phyloP scores from a whole-genome alignment of 2,329 filamentous ascomycete genomes.

The Ciborinia camelliae region DNA sequence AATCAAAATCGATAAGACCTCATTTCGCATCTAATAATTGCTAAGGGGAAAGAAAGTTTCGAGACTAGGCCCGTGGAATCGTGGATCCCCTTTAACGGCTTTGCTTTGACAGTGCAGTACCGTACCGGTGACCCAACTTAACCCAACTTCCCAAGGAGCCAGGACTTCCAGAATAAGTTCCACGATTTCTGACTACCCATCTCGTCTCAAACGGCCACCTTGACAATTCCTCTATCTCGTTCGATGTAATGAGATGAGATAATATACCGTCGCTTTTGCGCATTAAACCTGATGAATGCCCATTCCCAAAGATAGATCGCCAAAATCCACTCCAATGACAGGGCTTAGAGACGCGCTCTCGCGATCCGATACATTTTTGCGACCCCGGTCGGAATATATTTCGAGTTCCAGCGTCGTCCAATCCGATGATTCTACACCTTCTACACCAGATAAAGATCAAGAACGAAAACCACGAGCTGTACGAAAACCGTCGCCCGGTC shows the following conservation, averaged over 20 bases:
- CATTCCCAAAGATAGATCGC: conserved; percentile 7
- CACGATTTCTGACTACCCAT: not conserved
- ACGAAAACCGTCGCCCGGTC: conserved; percentile 61
- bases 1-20: conserved; percentile 7
- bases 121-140: not conserved
- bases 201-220: not conserved
- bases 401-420: conserved; percentile 13
- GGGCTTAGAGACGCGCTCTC: conserved; percentile 25
- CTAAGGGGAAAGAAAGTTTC: not conserved
- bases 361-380: conserved; percentile 26
- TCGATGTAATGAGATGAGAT: conserved; percentile 13
- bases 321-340: conserved; percentile 24
- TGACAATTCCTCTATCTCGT: not conserved
- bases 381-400: conserved; percentile 23
- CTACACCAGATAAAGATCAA: conserved; percentile 26
- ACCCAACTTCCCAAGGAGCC: not conserved
- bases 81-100: conserved; percentile 7
- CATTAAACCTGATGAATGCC: conserved; percentile 15
- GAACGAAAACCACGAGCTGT: conserved; percentile 30
- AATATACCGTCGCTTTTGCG: conserved; percentile 17
- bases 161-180: not conserved
- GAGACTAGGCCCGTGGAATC: not conserved
- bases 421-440: conserved; percentile 20
- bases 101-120: conserved; percentile 3
- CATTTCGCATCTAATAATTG: conserved; percentile 5